A percentile compares a stretch with the other conserved stretches of the same genome.
phyloP scores from a whole-genome alignment of 192 early-diverging fungal genomes.

The Backusella mclennaniae region DNA sequence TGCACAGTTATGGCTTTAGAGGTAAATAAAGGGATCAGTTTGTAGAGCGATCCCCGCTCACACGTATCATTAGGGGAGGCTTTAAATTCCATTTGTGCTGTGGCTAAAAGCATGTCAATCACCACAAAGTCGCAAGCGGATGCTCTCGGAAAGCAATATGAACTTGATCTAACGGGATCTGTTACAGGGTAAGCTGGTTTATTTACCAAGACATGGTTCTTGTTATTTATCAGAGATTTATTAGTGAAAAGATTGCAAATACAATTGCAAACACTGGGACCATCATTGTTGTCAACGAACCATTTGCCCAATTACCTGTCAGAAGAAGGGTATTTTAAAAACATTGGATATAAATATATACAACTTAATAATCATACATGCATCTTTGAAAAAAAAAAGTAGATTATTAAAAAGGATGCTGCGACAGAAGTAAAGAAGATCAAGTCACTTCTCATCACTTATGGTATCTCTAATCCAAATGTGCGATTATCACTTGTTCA shows the following conservation, averaged over 20 bases:
- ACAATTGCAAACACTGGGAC: conserved; percentile 28
- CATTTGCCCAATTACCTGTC: conserved; percentile 38
- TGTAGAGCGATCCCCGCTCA: too few relatives aligned
- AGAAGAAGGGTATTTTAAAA: conserved; percentile 32
- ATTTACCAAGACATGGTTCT: background rate
- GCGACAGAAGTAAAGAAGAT: conserved; percentile 16
- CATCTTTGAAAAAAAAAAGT: background rate
- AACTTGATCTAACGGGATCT: conserved; percentile 26
- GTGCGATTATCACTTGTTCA: conserved; percentile 29
- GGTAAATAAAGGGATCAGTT: conserved; percentile 8
- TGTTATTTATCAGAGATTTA: background rate
- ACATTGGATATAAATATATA: background rate
- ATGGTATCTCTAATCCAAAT: conserved; percentile 29
- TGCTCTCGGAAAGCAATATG: conserved; percentile 33
- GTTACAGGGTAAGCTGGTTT: conserved; percentile 26
- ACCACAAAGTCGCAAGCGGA: conserved; percentile 33
- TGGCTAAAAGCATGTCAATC: conserved; percentile 27
- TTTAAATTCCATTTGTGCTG: conserved; percentile 36
- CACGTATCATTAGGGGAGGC: conserved; percentile 29
- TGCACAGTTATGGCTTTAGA: conserved; percentile 40
- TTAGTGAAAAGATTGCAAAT: conserved; percentile 15
- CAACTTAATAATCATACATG: too few relatives aligned
- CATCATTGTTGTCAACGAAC: conserved; percentile 23
- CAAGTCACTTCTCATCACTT: conserved; percentile 22
- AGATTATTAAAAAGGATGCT: conserved; percentile 28